phyloP scores from a whole-genome alignment of 2,329 filamentous ascomycete genomes.

The Arthroderma uncinatum region DNA sequence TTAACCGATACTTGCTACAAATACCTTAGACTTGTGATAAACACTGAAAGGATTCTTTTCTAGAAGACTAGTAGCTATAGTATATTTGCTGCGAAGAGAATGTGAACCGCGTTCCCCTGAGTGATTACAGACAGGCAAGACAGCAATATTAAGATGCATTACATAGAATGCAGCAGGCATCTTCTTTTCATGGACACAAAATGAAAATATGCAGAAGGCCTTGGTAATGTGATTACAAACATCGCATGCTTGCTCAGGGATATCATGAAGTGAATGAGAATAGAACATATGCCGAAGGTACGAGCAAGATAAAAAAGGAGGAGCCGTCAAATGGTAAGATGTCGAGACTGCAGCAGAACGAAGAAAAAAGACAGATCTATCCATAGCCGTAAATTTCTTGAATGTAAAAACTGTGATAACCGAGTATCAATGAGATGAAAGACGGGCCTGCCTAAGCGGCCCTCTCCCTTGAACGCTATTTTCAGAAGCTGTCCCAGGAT shows the following conservation, averaged over 20 bases:
- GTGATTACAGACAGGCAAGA: background rate
- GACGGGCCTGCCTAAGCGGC: background rate
- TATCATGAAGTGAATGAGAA: background rate
- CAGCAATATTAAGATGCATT: background rate
- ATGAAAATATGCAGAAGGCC: background rate
- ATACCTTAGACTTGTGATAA: no score
- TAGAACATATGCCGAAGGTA: background rate
- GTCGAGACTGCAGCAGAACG: background rate
- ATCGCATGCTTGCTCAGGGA: slow-evolving; percentile 2
- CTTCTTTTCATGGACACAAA: background rate
- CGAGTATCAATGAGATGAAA: background rate
- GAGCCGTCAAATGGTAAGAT: background rate
- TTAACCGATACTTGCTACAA: no score
- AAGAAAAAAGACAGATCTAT: slow-evolving; percentile 4
- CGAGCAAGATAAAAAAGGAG: background rate
- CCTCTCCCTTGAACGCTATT: background rate
- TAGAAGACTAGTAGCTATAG: no score
- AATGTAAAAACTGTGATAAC: background rate
- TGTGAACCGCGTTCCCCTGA: background rate
- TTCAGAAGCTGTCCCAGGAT: background rate
- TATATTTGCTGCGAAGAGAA: background rate
- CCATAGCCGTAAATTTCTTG: background rate
- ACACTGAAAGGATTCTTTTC: no score
- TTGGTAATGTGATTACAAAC: background rate
- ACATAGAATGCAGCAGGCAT: background rate